phyloP scores from a whole-genome alignment of 495 filamentous ascomycete species.

The Aspergillus panamensis region DNA sequence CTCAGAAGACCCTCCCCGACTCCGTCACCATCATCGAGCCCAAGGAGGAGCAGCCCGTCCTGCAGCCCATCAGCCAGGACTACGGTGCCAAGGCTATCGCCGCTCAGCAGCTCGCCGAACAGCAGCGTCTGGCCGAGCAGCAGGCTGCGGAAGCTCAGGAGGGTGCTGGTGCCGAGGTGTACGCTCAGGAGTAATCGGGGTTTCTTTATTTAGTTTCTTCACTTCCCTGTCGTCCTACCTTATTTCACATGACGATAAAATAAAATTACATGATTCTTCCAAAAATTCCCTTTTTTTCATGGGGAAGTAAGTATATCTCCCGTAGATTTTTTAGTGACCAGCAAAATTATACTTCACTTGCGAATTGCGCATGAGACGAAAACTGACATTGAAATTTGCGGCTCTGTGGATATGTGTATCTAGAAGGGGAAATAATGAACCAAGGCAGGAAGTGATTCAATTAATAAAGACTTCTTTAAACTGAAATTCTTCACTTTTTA shows the following conservation, averaged over 20 bases:
- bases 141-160: conserved; percentile 48
- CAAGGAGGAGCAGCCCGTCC: conserved; percentile 94
- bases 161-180: conserved; percentile 41
- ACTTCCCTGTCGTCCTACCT: conserved; percentile 37
- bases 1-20: conserved; percentile 94
- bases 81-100: conserved; percentile 95
- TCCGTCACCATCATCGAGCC: conserved; percentile 99
- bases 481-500: conserved; percentile 3
- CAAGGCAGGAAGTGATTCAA: no score
- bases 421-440: no score
- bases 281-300: conserved; percentile 17
- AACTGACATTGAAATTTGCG: no score
- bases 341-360: no score
- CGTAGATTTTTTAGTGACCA: no score
- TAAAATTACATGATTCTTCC: conserved; percentile 41
- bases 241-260: conserved; percentile 44
- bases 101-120: conserved; percentile 78
- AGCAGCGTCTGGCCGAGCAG: conserved; percentile 62
- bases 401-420: no score
- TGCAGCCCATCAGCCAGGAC: conserved; percentile 93
- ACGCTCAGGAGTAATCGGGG: conserved; percentile 46
- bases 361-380: no score
- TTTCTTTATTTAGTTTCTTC: conserved; percentile 30
- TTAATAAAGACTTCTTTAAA: background rate
- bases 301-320: no score